Base-by-base conservation (phyloP, 129 eudicot species). In the Artemisia tridentata region DNA sequence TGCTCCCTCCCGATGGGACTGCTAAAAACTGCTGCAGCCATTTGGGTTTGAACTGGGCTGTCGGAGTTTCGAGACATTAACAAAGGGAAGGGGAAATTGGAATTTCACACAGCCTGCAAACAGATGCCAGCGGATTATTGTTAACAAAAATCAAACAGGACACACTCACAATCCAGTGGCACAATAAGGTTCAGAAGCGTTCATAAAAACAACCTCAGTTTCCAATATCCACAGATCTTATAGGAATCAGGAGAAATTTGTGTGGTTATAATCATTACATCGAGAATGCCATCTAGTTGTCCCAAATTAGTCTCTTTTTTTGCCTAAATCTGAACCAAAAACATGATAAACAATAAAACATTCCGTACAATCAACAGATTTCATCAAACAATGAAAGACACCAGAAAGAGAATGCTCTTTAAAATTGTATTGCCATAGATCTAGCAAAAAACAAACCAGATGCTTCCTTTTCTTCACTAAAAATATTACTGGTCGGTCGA, bases 31-130 rank as follows among this genome's bases (percentile, higher is more conserved):
- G 85, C 87, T 41, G 89, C 86, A 12, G 98, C 95, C 92, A 89
- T 86, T 69, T 92, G 96, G 13, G 98, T 92, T 83, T 85, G 91
- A 78, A 92, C 91, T 45, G 95, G 91, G 75, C 93, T 88, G 72
- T 88, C 91, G 25, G 80, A 65, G 27, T 88, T 88, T 55, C 76
- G 80, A 67, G 91, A 85, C 95, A 90, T 85, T 18, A 61, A 59
- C 79, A 75, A 43, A 65, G 57, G 59, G 79, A 67, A 82, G 72
- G 64, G 62, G 46, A 49, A 69, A 79, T 81, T 13, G 63, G 88
- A 65, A 73, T 68, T 72, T 71, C 20, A 74, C 80, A 27, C 47
- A 62, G 9, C 78, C 75, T 41, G 87, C 64, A 82, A 78, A 79
- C 86, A 17, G 13, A 74, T 46, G 68, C 11, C 45, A 38, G 2